Percentiles rank a stretch among this genome's conserved stretches.
Conservation (phyloP, 192 early-diverging fungal species). For the Globomyces pollinis-pini region DNA sequence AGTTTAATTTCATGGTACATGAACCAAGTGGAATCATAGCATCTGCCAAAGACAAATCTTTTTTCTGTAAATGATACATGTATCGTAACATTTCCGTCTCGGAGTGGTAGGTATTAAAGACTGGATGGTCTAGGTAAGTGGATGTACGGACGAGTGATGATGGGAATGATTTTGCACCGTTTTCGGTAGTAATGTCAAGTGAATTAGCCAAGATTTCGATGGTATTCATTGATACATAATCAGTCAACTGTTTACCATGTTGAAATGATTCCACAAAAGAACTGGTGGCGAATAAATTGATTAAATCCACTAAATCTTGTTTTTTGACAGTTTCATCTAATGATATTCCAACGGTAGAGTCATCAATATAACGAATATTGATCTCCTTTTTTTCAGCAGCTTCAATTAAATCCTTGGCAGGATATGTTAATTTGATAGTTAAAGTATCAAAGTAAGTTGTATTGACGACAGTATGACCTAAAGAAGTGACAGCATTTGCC, state of each 20-base stretch:
- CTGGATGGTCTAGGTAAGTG: constrained; percentile 74
- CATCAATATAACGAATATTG: constrained; percentile 81
- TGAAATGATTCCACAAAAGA: constrained; percentile 41
- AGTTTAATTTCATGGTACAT: constrained; percentile 99
- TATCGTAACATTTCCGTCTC: constrained; percentile 99
- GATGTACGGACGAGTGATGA: constrained; percentile 62
- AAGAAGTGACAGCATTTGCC: constrained; percentile 61
- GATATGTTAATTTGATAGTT: constrained; percentile 61
- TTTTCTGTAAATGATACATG: constrained; percentile 88
- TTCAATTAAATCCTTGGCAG: constrained; percentile 57
- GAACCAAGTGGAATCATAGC: constrained; percentile 99
- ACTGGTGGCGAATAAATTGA: constrained; percentile 70
- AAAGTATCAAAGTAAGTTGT: constrained; percentile 92
- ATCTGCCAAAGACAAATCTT: constrained; percentile 96
- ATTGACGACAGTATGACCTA: constrained; percentile 80
- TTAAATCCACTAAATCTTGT: constrained; percentile 70
- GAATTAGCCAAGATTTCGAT: constrained; percentile 41
- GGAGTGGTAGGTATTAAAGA: constrained; percentile 95
- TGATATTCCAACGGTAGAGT: constrained; percentile 69
- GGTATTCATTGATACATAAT: constrained; percentile 25
- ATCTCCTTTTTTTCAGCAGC: constrained; percentile 69
- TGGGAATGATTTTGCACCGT: constrained; percentile 36
- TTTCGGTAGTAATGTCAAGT: constrained; percentile 7
- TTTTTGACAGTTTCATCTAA: constrained; percentile 88
- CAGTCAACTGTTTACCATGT: constrained; percentile 24